These are phyloP conservation scores for Anthoceros angustus DNA, from an alignment of 225 moss, liverwort and hornwort species.

Conservation along the genomic window DNA sequence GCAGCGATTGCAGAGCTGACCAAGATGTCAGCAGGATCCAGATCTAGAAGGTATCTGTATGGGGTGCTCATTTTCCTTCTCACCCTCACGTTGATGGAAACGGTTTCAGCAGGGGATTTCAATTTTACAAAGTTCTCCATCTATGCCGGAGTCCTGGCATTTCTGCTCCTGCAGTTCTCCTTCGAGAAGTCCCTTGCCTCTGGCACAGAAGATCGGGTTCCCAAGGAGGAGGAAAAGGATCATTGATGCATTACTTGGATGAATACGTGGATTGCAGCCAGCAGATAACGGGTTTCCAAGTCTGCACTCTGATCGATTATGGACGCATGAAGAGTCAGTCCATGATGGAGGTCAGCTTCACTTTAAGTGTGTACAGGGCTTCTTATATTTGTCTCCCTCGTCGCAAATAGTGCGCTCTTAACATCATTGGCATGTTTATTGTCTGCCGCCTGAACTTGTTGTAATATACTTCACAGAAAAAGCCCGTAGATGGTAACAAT, in stretches of 20 bases:
- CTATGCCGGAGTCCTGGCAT: constrained; percentile 42
- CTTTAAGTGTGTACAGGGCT: no score
- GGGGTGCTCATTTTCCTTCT: constrained; percentile 55
- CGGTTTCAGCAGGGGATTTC: constrained; percentile 21
- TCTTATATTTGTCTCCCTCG: no score
- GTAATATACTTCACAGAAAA: constrained; percentile 16
- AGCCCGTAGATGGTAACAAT: constrained; percentile 70
- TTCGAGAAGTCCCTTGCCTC: constrained; percentile 53
- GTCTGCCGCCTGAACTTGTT: not conserved
- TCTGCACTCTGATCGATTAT: no score
- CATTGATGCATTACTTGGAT: not conserved
- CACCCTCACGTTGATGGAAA: constrained; percentile 46
- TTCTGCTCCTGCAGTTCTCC: constrained; percentile 42
- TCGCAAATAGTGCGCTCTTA: no score
- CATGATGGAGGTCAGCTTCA: no score
- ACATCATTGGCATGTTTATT: not conserved
- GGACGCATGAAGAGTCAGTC: no score
- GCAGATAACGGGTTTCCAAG: no score
- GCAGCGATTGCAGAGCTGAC: constrained; percentile 24
- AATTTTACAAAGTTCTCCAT: constrained; percentile 58
- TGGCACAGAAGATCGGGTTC: constrained; percentile 9
- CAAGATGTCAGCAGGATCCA: constrained; percentile 41
- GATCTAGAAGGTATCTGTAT: constrained; percentile 42
- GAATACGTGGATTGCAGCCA: not conserved
- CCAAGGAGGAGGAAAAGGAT: not conserved